phyloP scores from a whole-genome alignment of 2,329 filamentous ascomycete genomes.

The Fusarium sp. region DNA sequence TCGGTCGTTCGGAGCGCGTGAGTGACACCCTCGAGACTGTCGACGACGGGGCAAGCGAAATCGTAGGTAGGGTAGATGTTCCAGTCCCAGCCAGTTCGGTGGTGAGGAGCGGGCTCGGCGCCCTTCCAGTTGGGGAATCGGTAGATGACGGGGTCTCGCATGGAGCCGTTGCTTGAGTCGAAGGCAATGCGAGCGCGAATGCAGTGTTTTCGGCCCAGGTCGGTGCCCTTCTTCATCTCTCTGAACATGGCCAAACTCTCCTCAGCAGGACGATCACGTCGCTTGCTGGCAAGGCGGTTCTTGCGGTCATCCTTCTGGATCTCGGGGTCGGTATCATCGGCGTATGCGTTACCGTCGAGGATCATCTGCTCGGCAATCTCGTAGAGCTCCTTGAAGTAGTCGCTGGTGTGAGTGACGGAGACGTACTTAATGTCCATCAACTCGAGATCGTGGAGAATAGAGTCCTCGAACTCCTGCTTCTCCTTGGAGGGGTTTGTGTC shows the following conservation, averaged over 20 bases:
- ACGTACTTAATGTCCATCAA: constrained; percentile 94
- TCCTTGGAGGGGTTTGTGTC: constrained; percentile 98
- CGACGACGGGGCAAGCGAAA: constrained; percentile 85
- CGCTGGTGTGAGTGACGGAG: constrained; percentile 87
- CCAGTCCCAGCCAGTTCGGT: constrained; percentile 82
- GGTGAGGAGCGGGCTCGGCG: constrained; percentile 64
- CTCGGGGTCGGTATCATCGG: constrained; percentile 92
- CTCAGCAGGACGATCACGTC: constrained; percentile 81
- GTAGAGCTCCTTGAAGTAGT: constrained; percentile 95
- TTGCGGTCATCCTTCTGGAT: constrained; percentile 87
- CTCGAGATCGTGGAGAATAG: constrained; percentile 90
- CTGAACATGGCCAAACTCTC: constrained; percentile 89
- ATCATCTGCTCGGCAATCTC: constrained; percentile 87
- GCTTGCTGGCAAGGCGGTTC: constrained; percentile 83
- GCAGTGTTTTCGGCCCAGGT: constrained; percentile 85
- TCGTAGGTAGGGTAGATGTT: constrained; percentile 92
- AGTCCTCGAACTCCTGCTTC: constrained; percentile 95
- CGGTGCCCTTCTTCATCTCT: constrained; percentile 89
- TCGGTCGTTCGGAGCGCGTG: constrained; percentile 87
- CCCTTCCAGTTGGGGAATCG: constrained; percentile 78
- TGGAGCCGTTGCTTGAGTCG: constrained; percentile 93
- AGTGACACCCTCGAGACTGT: constrained; percentile 83
- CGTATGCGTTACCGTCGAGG: constrained; percentile 88
- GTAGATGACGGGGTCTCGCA: constrained; percentile 98
- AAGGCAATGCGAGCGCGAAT: constrained; percentile 94